phyloP scores from a whole-genome alignment of 2,329 filamentous ascomycete species.

The Neofusicoccum ribis region DNA sequence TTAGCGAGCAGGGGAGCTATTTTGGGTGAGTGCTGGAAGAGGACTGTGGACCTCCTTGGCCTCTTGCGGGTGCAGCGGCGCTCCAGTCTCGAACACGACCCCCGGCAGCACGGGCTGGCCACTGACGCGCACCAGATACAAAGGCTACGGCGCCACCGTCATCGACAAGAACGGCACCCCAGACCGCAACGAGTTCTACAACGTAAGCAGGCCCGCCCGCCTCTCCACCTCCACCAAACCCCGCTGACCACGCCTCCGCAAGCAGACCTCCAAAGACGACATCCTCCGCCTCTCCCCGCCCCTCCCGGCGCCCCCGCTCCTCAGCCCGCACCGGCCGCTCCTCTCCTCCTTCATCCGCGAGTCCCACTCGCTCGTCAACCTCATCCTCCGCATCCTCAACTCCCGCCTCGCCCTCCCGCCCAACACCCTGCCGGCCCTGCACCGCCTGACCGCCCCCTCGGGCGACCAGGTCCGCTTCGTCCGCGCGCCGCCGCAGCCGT shows the following conservation, averaged over 20 bases:
- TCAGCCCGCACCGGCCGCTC: conserved; percentile 38
- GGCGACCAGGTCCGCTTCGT: conserved; percentile 56
- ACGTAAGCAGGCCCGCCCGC: conserved; percentile 38
- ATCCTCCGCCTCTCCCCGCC: conserved; percentile 43
- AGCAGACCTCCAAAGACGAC: conserved; percentile 53
- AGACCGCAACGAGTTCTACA: conserved; percentile 58
- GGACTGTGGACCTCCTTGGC: too few relatives aligned
- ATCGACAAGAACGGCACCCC: conserved; percentile 51
- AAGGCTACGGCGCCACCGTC: conserved; percentile 48
- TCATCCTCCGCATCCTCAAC: conserved; percentile 43
- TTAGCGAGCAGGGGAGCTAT: conserved; percentile 51
- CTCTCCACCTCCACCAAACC: neutral
- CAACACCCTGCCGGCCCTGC: conserved; percentile 47
- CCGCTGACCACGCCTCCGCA: neutral
- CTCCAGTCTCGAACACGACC: neutral
- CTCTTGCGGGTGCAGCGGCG: too few relatives aligned
- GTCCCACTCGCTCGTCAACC: conserved; percentile 48
- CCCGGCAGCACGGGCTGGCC: neutral
- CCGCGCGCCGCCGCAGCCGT: conserved; percentile 49
- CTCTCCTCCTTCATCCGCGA: conserved; percentile 47
- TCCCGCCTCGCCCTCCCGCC: conserved; percentile 44
- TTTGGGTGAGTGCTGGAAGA: conserved; percentile 39
- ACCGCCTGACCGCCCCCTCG: conserved; percentile 44
- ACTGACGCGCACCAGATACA: conserved; percentile 29
- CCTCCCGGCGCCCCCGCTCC: conserved; percentile 46